These are phyloP conservation scores for Colletotrichum phormii DNA, from an alignment of 2,329 filamentous ascomycete species.

Conservation along the genomic window DNA sequence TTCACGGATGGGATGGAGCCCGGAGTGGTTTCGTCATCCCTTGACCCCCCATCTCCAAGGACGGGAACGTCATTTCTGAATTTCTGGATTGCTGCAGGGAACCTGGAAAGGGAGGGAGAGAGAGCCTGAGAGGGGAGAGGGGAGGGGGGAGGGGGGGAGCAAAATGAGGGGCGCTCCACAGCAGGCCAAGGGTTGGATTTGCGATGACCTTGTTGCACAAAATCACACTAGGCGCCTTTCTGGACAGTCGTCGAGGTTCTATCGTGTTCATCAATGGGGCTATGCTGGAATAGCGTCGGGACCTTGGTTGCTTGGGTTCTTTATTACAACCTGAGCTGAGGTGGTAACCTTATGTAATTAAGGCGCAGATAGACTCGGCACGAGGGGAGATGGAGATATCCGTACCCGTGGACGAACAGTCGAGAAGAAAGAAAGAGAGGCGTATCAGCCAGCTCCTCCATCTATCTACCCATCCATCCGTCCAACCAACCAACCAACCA, in stretches of 20 bases:
- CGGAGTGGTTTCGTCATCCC: constrained; percentile 17
- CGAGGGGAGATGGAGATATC: not conserved
- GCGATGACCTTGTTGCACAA: not conserved
- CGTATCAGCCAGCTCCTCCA: too few relatives aligned
- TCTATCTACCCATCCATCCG: not conserved
- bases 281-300: constrained; percentile 1
- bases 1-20: not conserved
- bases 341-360: not conserved
- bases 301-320: not conserved
- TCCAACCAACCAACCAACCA: too few relatives aligned
- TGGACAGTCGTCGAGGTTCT: not conserved
- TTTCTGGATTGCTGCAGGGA: constrained; percentile 26
- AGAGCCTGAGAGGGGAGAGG: not conserved
- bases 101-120: not conserved
- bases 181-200: not conserved
- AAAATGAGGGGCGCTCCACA: not conserved
- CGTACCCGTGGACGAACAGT: not conserved
- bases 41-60: constrained; percentile 24
- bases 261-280: not conserved
- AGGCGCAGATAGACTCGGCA: not conserved
- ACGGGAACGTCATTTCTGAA: constrained; percentile 31
- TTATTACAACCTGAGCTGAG: not conserved
- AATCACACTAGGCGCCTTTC: not conserved
- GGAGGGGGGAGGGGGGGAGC: not conserved
- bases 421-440: not conserved